A percentile compares a stretch with the other conserved stretches of the same genome.
Conservation (phyloP, 176 grass and related monocot species). For the Avena atlantica region DNA sequence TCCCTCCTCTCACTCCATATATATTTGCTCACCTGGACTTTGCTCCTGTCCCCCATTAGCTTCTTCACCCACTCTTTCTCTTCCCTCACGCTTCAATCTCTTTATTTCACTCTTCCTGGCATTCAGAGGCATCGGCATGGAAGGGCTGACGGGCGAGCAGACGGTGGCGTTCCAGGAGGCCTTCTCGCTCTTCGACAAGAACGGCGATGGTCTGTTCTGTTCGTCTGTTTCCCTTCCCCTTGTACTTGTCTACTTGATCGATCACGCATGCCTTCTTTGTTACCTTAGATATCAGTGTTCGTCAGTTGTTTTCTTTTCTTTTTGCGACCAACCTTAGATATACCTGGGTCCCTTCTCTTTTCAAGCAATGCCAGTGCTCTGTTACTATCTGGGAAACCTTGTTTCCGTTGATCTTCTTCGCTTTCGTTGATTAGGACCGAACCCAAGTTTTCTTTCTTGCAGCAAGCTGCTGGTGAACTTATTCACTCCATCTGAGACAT, state of each 20-base stretch:
- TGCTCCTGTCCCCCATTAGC: no score
- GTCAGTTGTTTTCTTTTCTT: background rate
- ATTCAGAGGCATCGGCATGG: conserved; percentile 25
- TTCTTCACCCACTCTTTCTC: no score
- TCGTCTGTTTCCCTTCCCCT: background rate
- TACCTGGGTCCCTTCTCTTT: no score
- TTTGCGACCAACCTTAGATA: no score
- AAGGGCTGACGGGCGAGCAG: conserved; percentile 66
- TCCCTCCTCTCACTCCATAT: conserved; percentile 23
- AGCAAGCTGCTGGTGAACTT: background rate
- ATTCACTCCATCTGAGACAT: background rate
- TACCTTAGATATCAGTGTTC: background rate
- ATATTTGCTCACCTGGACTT: background rate
- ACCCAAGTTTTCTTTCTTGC: no score
- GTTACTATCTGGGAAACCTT: background rate
- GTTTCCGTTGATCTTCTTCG: conserved; percentile 2
- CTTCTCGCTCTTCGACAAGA: conserved; percentile 86
- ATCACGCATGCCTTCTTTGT: background rate
- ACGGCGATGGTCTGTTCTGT: conserved; percentile 66
- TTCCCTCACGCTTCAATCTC: background rate
- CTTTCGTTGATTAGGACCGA: no score
- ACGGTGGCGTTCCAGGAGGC: conserved; percentile 68
- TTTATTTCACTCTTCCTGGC: background rate
- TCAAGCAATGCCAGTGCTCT: conserved; percentile 15
- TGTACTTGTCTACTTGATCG: background rate